Evolutionary conservation across 306 rosid species (phyloP), one percentile per base, ranked within the genome.

Genomic region (Lathyrus sativus): DNA sequence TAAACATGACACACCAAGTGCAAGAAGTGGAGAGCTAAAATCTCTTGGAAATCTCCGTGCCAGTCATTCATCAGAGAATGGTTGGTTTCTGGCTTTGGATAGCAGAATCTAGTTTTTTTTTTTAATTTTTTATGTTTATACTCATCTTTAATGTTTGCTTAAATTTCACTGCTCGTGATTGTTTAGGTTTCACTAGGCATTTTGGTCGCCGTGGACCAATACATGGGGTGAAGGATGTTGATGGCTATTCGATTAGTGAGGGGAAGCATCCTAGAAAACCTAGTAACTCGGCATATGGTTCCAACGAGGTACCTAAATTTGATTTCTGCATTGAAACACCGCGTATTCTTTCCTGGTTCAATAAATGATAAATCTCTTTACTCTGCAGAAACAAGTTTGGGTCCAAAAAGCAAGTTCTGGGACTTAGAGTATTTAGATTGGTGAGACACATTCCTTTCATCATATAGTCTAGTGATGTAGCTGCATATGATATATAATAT

Each of bases 351-450:
- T 69, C 13, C 38, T 62, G 65, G 45, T 70, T 24, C 66, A 8
- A 28, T 76, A 62, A 62, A 58, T 42, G 56, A 35, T 76, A 60
- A 18, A 17, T n/a, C 56, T 81, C 39, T 29, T 62, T 53, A 42
- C 80, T 77, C 31, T 79, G 85, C 90, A 89, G 96, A 89, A 84
- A 77, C 91, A 86, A 81, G 87, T 89, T 62, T 89, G 96, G 96
- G 87, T 89, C 78, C 92, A 86, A 76, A 89, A 89, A 78, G 80
- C 90, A 24, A 83, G 90, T 83, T 82, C 90, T 77, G 96, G 91
- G 73, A 79, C 88, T 15, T 89, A 76, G 75, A 68, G 33, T 75
- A 58, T 72, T 68, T 79, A 49, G 59, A 76, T 74, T 67, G 88
- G 96, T 89, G 79, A 82, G 85, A 72, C 22, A 50, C 56, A 50